Evolutionary conservation across 2,329 filamentous ascomycete species (phyloP).

Genomic region (Colletotrichum tanaceti): DNA sequence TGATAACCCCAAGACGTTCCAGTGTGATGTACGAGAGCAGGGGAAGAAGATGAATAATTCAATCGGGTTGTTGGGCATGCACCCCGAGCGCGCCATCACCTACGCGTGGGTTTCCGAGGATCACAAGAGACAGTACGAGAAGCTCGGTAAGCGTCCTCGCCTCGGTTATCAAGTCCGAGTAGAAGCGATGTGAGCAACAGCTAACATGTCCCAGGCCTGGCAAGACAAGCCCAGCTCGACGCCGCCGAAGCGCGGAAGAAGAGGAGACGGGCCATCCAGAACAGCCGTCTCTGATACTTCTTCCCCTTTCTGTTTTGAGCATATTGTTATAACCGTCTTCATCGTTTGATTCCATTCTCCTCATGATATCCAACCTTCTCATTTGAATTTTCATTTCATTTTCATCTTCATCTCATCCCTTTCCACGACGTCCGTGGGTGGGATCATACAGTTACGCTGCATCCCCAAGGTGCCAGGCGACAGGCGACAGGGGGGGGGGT

Average conservation of each 20-base stretch:
- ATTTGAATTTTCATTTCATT: neutral
- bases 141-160: constrained; percentile 45
- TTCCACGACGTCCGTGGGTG: too few relatives aligned
- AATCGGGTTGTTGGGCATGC: constrained; percentile 48
- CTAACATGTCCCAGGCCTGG: constrained; percentile 30
- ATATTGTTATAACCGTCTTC: neutral
- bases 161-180: neutral
- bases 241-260: constrained; percentile 38
- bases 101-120: constrained; percentile 49
- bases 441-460: neutral
- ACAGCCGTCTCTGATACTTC: constrained; percentile 30
- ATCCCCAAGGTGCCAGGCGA: neutral
- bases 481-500: too few relatives aligned
- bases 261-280: constrained; percentile 37
- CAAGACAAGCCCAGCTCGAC: constrained; percentile 40
- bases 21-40: constrained; percentile 45
- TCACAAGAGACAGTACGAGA: constrained; percentile 43
- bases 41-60: constrained; percentile 42
- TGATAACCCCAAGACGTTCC: constrained; percentile 40
- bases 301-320: neutral
- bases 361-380: constrained; percentile 30
- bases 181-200: neutral
- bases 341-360: neutral
- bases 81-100: constrained; percentile 49
- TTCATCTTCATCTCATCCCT: too few relatives aligned